These are phyloP conservation scores for Ceratocystiopsis sp. DNA, from an alignment of 2,329 filamentous ascomycete species.

Conservation along the genomic window DNA sequence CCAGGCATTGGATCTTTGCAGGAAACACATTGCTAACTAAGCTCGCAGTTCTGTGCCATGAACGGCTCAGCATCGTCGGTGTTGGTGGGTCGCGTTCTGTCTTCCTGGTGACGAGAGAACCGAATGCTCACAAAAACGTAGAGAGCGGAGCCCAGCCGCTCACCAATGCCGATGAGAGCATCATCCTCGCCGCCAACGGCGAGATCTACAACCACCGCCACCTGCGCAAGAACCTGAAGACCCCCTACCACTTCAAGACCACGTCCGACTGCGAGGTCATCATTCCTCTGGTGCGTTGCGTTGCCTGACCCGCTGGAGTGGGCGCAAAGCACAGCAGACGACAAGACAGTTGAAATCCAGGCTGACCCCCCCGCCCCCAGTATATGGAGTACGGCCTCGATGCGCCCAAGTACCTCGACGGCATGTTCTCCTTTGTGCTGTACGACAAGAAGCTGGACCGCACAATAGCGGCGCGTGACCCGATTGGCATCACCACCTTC, in stretches of 20 bases:
- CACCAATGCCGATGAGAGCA: constrained; percentile 73
- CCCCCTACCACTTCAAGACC: constrained; percentile 90
- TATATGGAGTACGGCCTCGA: constrained; percentile 87
- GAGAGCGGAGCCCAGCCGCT: constrained; percentile 93
- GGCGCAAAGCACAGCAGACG: too few species aligned
- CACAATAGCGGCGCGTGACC: constrained; percentile 84
- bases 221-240: constrained; percentile 72
- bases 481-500: constrained; percentile 92
- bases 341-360: too few species aligned
- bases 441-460: constrained; percentile 93
- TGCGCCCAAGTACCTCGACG: constrained; percentile 83
- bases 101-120: constrained; percentile 4
- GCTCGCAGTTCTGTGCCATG: constrained; percentile 71
- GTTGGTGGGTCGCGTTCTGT: constrained; percentile 47
- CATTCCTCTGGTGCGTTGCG: constrained; percentile 65
- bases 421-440: constrained; percentile 98
- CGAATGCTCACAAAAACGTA: constrained; percentile 22
- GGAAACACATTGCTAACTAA: too few species aligned
- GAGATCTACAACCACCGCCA: constrained; percentile 99
- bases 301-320: too few species aligned
- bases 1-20: too few species aligned
- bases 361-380: constrained; percentile 23
- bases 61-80: constrained; percentile 93
- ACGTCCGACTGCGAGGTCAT: constrained; percentile 98
- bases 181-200: constrained; percentile 93